Evolutionary conservation across 306 rosid genomes (phyloP).

Genomic region (Cicer yamashitae): DNA sequence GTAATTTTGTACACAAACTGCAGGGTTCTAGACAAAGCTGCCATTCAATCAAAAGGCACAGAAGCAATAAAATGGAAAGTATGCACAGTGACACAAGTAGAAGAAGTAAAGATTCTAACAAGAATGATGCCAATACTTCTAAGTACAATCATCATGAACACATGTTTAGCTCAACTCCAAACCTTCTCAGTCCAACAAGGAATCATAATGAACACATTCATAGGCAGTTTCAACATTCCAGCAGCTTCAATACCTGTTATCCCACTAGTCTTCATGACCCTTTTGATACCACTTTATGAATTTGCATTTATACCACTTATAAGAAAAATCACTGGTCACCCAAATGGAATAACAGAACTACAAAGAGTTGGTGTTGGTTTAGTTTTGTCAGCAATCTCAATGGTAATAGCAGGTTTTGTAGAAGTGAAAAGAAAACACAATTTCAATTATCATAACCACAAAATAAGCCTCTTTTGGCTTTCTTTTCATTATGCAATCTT

Average conservation of each 20-base stretch:
- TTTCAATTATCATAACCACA: conserved; percentile 25
- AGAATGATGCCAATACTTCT: conserved; percentile 69
- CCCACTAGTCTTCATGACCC: conserved; percentile 64
- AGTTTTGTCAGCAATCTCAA: conserved; percentile 63
- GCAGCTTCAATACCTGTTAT: conserved; percentile 62
- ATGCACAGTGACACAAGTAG: conserved; percentile 58
- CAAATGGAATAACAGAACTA: conserved; percentile 57
- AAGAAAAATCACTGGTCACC: conserved; percentile 53
- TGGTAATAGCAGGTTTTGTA: conserved; percentile 54
- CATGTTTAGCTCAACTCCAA: conserved; percentile 65
- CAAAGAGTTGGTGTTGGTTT: conserved; percentile 66
- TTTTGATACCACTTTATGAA: conserved; percentile 61
- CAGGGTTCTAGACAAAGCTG: conserved; percentile 67
- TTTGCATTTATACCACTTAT: conserved; percentile 51
- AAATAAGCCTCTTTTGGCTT: conserved; percentile 67
- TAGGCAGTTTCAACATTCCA: conserved; percentile 46
- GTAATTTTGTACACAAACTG: conserved; percentile 39
- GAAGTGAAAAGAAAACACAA: conserved; percentile 57
- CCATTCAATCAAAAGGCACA: conserved; percentile 44
- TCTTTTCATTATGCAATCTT: conserved; percentile 63
- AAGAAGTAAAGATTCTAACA: conserved; percentile 66
- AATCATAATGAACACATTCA: conserved; percentile 49
- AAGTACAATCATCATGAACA: conserved; percentile 65
- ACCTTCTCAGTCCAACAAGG: conserved; percentile 66
- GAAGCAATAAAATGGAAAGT: conserved; percentile 52